Base-by-base conservation (phyloP, 1,284 basidiomycete genomes). In the Erythrobasidium hasegawianum region DNA sequence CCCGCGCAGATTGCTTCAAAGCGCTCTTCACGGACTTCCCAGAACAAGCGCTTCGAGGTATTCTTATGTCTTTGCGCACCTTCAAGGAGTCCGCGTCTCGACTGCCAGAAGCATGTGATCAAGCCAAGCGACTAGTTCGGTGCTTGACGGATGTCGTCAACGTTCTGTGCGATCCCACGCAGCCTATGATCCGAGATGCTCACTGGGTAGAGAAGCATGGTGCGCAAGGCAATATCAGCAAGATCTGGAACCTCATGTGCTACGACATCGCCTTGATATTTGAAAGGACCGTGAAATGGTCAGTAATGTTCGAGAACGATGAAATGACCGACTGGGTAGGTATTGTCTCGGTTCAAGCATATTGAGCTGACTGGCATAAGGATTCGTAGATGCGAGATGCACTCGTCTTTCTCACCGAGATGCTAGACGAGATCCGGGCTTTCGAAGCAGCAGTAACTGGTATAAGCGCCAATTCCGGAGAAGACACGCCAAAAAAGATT, bases 361-460 rank as follows among this genome's bases (percentile, higher is more conserved):
- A n/a, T n/a, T n/a, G n/a, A n/a, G n/a, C n/a, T n/a, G n/a, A n/a
- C n/a, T n/a, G n/a, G n/a, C n/a, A n/a, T n/a, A n/a, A n/a, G n/a
- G n/a, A n/a, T n/a, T n/a, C n/a, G n/a, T 16, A 65, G 62, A 96
- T 97, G 94, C 85, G 92, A 68, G 94, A 97, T 76, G 93, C 92
- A 0, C 81, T 97, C 59, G 92, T 96, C 64, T 92, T 95, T 75
- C 90, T 87, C 14, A 81, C 88, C 70, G 87, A 91, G 72, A 83
- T 95, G 79, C 79, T 95, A 27, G 86, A 85, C 2, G 86, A 90
- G 71, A 84, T 90, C 75, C 81, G 85, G 45, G 83, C 87, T 9
- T 86, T 97, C 70, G 90, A 95, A 76, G 80, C 80, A 22, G 86
- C 86, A 0, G 83, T 85, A 2, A 62, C 68, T 80, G 75, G 81